Base-by-base conservation (phyloP, 179 eudicot species). In the Monotropa hypopitys region DNA sequence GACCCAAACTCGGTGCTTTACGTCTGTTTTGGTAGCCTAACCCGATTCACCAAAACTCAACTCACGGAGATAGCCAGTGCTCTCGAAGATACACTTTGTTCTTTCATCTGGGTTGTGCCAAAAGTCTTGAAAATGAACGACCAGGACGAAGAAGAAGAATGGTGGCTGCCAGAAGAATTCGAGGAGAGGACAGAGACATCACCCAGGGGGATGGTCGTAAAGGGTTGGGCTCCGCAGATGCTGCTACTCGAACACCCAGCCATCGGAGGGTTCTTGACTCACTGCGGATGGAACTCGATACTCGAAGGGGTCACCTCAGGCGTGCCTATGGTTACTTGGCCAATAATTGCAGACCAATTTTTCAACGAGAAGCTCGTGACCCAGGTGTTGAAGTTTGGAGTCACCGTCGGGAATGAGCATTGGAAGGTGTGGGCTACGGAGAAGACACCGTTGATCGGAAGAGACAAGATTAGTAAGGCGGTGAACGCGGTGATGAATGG, bases 271-370 rank as follows among this genome's bases (percentile, higher is more conserved):
- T 80, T 80, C 78, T 66, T 75, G 61, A 75, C 74, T 11, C 82
- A 80, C 33, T 80, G 82, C 32, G 78, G 82, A 30, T 80, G 82
- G 82, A 80, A 80, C 57, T 80, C 78, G 45, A 51, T 75, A 13
- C 75, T 80, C 0, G 82, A 80, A 73, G 81, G 81, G 3, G 74
- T 80, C 13, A 32, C 57, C 1, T 56, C 69, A 0, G 82, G 82
- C 8, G 45, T 80, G 45, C 78, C 82, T 11, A 23, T 80, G 68
- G 32, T 80, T 28, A 80, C 82, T 16, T 80, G 82, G 82, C 82
- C 82, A 1, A 33, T 75, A 2, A 66, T 74, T 0, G 82, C 82
- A 4, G 82, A 80, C 69, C 82, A 80, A 38, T 80, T 80, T 35
- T 80, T 16, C 56, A 80, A 80, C 45, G 82, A 80, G 78, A 74